phyloP scores from a whole-genome alignment of 108 stramenopile species.

The Skeletonema costatum region DNA sequence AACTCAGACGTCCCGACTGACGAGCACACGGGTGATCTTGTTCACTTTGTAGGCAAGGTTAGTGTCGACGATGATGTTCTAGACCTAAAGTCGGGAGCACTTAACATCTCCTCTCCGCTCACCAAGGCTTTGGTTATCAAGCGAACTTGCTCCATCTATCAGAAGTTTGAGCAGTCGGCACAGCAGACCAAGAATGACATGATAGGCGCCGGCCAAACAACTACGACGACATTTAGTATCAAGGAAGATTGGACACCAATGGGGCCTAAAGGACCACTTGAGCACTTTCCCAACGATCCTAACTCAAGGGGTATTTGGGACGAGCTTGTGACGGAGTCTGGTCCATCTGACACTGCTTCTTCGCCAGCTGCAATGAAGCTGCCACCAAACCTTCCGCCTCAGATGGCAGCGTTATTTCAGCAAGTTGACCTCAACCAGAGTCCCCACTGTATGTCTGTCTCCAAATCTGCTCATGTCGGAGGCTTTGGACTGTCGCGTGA shows the following conservation, averaged over 20 bases:
- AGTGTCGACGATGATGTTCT: conserved; percentile 49
- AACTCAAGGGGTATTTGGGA: conserved; percentile 44
- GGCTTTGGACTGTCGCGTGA: conserved; percentile 50
- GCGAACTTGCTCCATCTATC: conserved; percentile 56
- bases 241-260: conserved; percentile 55
- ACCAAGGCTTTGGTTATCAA: conserved; percentile 48
- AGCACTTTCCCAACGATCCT: conserved; percentile 39
- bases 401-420: conserved; percentile 37
- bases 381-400: conserved; percentile 27
- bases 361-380: conserved; percentile 8
- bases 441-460: conserved; percentile 39
- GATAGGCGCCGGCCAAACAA: conserved; percentile 53
- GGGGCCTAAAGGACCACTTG: conserved; percentile 37
- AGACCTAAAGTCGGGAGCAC: conserved; percentile 37
- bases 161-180: conserved; percentile 44
- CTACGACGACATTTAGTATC: conserved; percentile 49
- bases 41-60: conserved; percentile 55
- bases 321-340: conserved; percentile 29
- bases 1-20: conserved; percentile 39
- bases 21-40: conserved; percentile 43
- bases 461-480: conserved; percentile 47
- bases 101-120: conserved; percentile 47
- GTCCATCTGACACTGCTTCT: conserved; percentile 14
- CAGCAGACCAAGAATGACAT: conserved; percentile 41
- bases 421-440: conserved; percentile 24